Base-by-base conservation (phyloP, 2,329 filamentous ascomycete genomes). In the Alternaria sp. region DNA sequence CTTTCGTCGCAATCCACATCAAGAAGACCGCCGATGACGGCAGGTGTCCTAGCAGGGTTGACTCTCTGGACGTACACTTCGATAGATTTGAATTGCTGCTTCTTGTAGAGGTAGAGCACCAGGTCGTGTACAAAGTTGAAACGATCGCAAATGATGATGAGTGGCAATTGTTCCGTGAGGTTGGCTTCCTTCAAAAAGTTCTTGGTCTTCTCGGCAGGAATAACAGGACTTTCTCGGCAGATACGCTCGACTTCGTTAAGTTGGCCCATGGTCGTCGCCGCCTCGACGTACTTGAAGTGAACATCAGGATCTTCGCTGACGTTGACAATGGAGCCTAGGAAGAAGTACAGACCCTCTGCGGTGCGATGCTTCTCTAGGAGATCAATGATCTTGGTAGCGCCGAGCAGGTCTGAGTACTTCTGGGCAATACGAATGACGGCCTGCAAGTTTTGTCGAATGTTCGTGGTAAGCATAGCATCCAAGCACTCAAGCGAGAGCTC, bases 281-380 rank as follows among this genome's bases (percentile, higher is more conserved):
- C 93, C 82, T 99, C 94, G 61, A 99, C 97, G 81, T 99, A 99
- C 85, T 99, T 99, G 89, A 97, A 99, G 78, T 95, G 92, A 30
- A 99, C 95, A 77, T 99, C 95, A 22, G 91, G 86, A 72, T 98
- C 95, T 79, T 98, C 93, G 59, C 92, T 97, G 49, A 99, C 85
- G 79, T 99, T 99, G 81, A 99, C 94, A 70, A 99, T 96, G 78
- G 94, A 97, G 63, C 95, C 95, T 16, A 99, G 89, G 82, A 97
- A 99, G 84, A 97, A 97, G 87, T 95, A 99, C 5, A 99, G 89
- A 78, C 95, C 95, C 80, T 99, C 95, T 4, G 93, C 90, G 36
- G 95, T 98, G 80, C 95, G 94, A 84, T 98, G 97, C 84, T 97
- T 97, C 84, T 99, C 95, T 53, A 99, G 91, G 7, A 99, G 87